Evolutionary conservation across 2,329 filamentous ascomycete species (phyloP), one percentile per base, ranked within the genome.

Genomic region (Penicillium freii): DNA sequence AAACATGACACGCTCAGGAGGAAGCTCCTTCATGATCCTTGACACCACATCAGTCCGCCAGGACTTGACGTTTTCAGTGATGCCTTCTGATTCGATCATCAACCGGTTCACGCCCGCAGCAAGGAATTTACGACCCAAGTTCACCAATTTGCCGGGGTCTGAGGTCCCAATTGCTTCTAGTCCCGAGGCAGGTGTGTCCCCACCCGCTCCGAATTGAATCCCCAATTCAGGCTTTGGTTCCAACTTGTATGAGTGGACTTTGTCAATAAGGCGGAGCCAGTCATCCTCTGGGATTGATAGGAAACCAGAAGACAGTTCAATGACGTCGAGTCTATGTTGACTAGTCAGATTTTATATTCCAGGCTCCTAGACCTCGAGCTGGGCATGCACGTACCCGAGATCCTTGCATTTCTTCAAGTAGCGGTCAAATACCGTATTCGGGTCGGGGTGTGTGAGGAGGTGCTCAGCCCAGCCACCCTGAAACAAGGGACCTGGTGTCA

Each of bases 11-110:
- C 77, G 79, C 59, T 84, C 81, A 11, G 71, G 59, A 0, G 81
- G 80, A 21, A 84, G 56, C 47, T 83, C 80, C 51, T 77, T 76
- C 69, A 84, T 71, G 43, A 84, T 82, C 29, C 69, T 68, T 40
- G 81, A 80, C 17, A 84, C 81, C 3, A 84, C 81, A 62, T 84
- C 82, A 3, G 80, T 84, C 55, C 80, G 72, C 82, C 82, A 84
- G 9, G 69, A 74, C 51, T 70, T 73, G 7, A 84, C 81, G 51
- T 84, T 84, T 71, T 84, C 81, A 0, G 82, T 84, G 61, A 84
- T 84, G 0, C 82, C 82, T 69, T 84, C 81, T n/a, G 80, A 83
- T 65, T 85, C 81, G 54, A 84, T 82, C 81, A 84, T 84, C 63
- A 84, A 73, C 9, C 81, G 72, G 66, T 84, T 81, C 3, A 84